Evolutionary conservation across 805 yeast genomes (phyloP).

Genomic region (Lipomyces mesembrius): DNA sequence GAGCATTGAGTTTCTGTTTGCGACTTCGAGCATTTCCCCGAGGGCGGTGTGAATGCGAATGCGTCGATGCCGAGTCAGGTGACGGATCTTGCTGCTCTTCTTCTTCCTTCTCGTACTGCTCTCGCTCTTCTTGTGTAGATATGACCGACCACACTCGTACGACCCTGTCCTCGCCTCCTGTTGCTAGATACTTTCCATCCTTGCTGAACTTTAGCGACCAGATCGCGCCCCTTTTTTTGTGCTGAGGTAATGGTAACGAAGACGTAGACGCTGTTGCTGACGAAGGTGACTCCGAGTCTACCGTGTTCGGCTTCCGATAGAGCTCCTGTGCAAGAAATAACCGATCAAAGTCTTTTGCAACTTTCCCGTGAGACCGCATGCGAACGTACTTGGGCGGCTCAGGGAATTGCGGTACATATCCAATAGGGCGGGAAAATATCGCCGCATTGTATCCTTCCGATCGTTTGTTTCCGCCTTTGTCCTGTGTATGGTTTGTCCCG

Average conservation of each 20-base stretch:
- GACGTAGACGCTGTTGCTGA: slow-evolving; percentile 21
- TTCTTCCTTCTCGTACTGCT: slow-evolving; percentile 41
- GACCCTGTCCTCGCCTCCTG: slow-evolving; percentile 76
- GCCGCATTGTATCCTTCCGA: slow-evolving; percentile 44
- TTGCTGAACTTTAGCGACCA: slow-evolving; percentile 73
- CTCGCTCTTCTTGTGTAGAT: slow-evolving; percentile 71
- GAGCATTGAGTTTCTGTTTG: slow-evolving; percentile 56
- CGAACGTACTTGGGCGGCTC: slow-evolving; percentile 45
- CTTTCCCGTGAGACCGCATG: slow-evolving; percentile 44
- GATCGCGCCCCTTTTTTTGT: slow-evolving; percentile 53
- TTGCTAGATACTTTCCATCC: slow-evolving; percentile 83
- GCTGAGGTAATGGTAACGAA: slow-evolving; percentile 31
- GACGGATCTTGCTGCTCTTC: slow-evolving; percentile 9
- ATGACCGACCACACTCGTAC: slow-evolving; percentile 81
- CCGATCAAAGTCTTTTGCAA: slow-evolving; percentile 42
- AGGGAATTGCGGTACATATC: slow-evolving; percentile 41
- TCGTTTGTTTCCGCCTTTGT: slow-evolving; percentile 9
- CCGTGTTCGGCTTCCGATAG: slow-evolving; percentile 11
- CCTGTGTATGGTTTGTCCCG: neutral
- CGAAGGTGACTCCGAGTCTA: slow-evolving; percentile 2
- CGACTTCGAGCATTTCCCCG: slow-evolving; percentile 3
- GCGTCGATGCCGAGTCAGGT: neutral
- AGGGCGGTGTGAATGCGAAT: slow-evolving; percentile 8
- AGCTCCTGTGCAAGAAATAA: slow-evolving; percentile 48
- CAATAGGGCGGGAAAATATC: slow-evolving; percentile 37